Conservation (phyloP, 805 yeast species). For the Starmerella floris region DNA sequence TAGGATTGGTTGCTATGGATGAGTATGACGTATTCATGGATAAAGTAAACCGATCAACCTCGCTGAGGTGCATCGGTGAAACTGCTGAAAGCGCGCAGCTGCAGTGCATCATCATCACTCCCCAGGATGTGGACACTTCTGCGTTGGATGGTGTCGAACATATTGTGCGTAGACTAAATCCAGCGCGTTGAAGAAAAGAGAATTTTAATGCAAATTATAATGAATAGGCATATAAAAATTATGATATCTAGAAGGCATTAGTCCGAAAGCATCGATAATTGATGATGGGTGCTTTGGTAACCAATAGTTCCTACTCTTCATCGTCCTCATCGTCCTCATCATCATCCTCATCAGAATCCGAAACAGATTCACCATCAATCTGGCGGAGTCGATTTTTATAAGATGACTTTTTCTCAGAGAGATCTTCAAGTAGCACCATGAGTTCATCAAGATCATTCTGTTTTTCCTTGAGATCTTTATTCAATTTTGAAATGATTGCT, state of each 20-base stretch:
- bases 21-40: slow-evolving; percentile 98
- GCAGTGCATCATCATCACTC: slow-evolving; percentile 87
- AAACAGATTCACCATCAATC: slow-evolving; percentile 44
- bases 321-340: slow-evolving; percentile 46
- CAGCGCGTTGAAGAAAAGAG: slow-evolving; percentile 3
- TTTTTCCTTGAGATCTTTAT: slow-evolving; percentile 14
- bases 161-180: slow-evolving; percentile 4
- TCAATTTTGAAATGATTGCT: not conserved
- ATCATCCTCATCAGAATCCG: slow-evolving; percentile 59
- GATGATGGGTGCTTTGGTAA: not conserved
- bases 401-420: slow-evolving; percentile 52
- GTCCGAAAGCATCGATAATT: not conserved
- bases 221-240: too few species aligned
- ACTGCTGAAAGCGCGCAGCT: slow-evolving; percentile 54
- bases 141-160: not conserved
- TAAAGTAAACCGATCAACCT: slow-evolving; percentile 69
- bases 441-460: slow-evolving; percentile 56
- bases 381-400: slow-evolving; percentile 41
- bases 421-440: slow-evolving; percentile 59
- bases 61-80: slow-evolving; percentile 57
- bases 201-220: too few species aligned
- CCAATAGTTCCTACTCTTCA: not conserved
- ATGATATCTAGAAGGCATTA: too few species aligned
- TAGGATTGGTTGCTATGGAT: slow-evolving; percentile 78
- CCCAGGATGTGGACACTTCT: slow-evolving; percentile 57